These are phyloP conservation scores for Tetrapisispora nanseiensis DNA, from an alignment of 805 yeast species.

Conservation along the genomic window DNA sequence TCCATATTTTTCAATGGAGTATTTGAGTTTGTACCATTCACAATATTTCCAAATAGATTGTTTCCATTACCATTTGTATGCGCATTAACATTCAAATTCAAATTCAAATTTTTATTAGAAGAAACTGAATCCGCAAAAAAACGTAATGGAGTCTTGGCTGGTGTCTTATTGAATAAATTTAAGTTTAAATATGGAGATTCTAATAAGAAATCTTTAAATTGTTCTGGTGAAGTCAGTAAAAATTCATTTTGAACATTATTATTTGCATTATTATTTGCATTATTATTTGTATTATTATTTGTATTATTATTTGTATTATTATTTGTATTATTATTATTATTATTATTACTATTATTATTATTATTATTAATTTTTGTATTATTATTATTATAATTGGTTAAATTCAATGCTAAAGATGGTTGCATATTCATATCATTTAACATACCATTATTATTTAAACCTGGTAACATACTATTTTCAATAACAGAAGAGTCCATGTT, in stretches of 20 bases:
- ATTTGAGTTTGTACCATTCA: conserved; percentile 1
- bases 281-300: background rate
- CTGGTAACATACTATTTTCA: conserved; percentile 21
- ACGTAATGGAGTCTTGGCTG: conserved; percentile 29
- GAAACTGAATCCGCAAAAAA: conserved; percentile 16
- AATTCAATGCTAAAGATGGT: conserved; percentile 27
- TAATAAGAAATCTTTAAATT: conserved; percentile 26
- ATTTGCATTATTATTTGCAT: too few relatives aligned
- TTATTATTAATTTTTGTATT: background rate
- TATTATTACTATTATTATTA: background rate
- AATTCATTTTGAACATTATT: conserved; percentile 22
- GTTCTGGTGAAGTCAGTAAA: conserved; percentile 28
- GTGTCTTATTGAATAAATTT: conserved; percentile 26
- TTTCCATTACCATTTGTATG: conserved; percentile 1
- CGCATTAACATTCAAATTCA: background rate
- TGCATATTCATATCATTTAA: conserved; percentile 26
- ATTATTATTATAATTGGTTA: background rate
- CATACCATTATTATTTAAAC: conserved; percentile 10
- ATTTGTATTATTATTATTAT: background rate
- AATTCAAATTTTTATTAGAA: conserved; percentile 5
- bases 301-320: background rate
- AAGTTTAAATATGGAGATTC: conserved; percentile 26
- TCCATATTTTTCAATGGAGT: conserved; percentile 28
- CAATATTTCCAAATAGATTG: conserved; percentile 3
- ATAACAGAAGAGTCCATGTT: conserved; percentile 18